Percentiles rank a stretch among this genome's conserved stretches.
These are phyloP conservation scores for Henckelia pumila DNA, from an alignment of 257 asterid species.

Conservation along the genomic window DNA sequence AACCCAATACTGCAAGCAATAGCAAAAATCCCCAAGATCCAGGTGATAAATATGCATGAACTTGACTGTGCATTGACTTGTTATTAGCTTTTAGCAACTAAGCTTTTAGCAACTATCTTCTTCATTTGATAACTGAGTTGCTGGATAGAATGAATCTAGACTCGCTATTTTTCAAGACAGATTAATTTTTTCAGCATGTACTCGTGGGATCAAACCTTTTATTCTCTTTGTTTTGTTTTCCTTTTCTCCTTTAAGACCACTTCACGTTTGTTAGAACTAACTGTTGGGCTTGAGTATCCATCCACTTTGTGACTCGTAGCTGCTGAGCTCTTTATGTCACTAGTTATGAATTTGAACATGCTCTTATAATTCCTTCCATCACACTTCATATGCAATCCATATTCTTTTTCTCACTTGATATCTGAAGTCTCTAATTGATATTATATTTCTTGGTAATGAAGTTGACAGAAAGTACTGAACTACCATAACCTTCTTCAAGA, in stretches of 20 bases:
- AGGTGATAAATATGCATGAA: conserved; percentile 41
- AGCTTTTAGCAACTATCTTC: background rate
- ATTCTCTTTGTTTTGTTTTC: conserved; percentile 12
- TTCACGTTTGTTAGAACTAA: background rate
- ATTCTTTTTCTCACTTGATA: no score
- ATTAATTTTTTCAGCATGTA: background rate
- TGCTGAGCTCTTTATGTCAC: background rate
- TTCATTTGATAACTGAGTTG: background rate
- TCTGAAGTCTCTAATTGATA: no score
- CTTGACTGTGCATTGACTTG: conserved; percentile 1
- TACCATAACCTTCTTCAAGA: no score
- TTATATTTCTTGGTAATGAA: no score
- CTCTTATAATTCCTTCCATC: no score
- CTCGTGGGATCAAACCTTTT: background rate
- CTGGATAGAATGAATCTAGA: background rate
- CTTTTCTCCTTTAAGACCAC: conserved; percentile 10
- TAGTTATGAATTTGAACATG: no score
- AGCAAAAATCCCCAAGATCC: conserved; percentile 59
- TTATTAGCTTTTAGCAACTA: background rate
- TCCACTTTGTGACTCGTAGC: background rate
- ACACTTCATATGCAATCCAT: no score
- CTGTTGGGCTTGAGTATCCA: conserved; percentile 13
- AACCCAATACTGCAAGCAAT: conserved; percentile 47
- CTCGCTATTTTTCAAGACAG: conserved; percentile 12
- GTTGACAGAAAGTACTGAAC: no score